Conservation (phyloP, 2,329 filamentous ascomycete species). For the Fusarium incarnatum region DNA sequence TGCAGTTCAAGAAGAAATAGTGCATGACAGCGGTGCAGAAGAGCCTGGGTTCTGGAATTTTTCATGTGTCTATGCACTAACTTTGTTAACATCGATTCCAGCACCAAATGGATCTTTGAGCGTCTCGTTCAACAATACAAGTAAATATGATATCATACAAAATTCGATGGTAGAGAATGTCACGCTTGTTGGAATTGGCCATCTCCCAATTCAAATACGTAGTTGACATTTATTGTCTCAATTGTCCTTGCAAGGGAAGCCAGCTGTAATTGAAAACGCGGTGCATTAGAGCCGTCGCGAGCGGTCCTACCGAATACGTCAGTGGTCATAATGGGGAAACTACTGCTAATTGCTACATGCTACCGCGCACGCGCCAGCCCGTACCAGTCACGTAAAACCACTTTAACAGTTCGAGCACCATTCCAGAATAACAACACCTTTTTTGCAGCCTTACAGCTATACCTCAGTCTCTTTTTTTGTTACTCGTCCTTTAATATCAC, state of each 20-base stretch:
- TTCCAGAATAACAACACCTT: conserved; percentile 25
- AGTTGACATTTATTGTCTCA: neutral
- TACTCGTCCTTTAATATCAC: conserved; percentile 3
- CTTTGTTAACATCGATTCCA: neutral
- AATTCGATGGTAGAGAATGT: neutral
- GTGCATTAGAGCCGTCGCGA: neutral
- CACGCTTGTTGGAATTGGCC: neutral
- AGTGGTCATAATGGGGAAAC: conserved; percentile 1
- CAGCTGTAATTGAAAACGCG: conserved; percentile 13
- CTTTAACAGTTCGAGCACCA: conserved; percentile 32
- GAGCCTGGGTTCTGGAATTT: neutral
- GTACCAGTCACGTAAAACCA: conserved; percentile 20
- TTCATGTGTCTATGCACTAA: neutral
- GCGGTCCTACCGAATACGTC: conserved; percentile 24
- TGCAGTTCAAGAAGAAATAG: neutral
- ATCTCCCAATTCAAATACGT: neutral
- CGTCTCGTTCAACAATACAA: neutral
- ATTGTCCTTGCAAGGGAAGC: neutral
- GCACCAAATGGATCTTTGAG: neutral
- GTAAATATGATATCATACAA: neutral
- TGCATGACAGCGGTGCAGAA: neutral
- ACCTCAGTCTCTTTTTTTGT: conserved; percentile 13
- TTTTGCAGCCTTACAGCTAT: conserved; percentile 21
- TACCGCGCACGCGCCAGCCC: neutral
- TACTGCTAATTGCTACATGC: neutral